Base-by-base conservation (phyloP, 2,329 filamentous ascomycete genomes). In the Apiospora hydei region DNA sequence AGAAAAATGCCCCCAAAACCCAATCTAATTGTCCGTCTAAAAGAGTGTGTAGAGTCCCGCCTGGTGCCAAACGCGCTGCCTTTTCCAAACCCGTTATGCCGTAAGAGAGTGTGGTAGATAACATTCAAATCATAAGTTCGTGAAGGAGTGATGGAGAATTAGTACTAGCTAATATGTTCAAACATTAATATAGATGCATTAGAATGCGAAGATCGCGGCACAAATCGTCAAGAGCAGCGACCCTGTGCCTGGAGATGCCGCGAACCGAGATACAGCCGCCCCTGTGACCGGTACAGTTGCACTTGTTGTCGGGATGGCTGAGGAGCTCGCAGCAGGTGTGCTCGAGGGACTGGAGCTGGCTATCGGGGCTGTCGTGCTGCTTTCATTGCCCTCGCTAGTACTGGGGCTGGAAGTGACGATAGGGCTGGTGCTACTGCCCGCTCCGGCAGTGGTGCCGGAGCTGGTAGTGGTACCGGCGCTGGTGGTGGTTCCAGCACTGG, bases 181-280 rank as follows among this genome's bases (percentile, higher is more conserved):
- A 75, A 74, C 68, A 75, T 76, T 76, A 77, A 73, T 66, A 49
- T 47, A 24, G 24, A 41, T 30, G 47, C 34, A 70, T 77, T 75
- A 79, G 69, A 80, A 71, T 64, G 78, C 72, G 71, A 80, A 76
- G 41, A 77, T 41, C 30, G 79, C 26, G 41, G 77, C 75, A 64
- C 79, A 61, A 61, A 80, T 73, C 10, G 75, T 75, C 46, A 77
- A 73, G 18, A 79, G 67, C 6, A 77, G 49, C 57, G 75, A 73
- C 26, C 71, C 57, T 4, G 70, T 71, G 53, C 72, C 64, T 2
- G 44, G 44, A 10, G 66, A 64, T 2, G 69, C 7, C 11, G 44
- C 26, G 5, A 73, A 24, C 0, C 66, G 72, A 30, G 72, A 67
- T 24, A 53, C 70, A 4, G 69, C 74, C 13, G 75, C 67, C 18